Percentiles rank a stretch among this genome's conserved stretches.
phyloP scores from a whole-genome alignment of 2,329 filamentous ascomycete species.

The Sordariomycetes sp. region DNA sequence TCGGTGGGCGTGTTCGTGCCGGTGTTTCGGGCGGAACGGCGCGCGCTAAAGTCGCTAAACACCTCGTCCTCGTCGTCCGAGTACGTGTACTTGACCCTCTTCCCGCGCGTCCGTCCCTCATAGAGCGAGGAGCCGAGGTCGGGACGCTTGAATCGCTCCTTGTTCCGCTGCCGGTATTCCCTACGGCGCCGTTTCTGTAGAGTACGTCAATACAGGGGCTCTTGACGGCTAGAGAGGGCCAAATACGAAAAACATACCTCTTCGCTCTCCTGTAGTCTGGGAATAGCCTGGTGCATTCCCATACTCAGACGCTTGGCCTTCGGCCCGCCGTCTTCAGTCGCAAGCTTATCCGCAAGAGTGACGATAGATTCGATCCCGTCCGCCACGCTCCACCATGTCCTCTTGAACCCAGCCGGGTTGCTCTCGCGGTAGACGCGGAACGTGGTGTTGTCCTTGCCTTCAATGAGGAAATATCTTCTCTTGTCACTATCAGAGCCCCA shows the following conservation, averaged over 20 bases:
- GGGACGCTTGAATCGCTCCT: conserved; percentile 77
- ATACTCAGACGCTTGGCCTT: conserved; percentile 69
- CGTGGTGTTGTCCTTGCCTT: conserved; percentile 86
- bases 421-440: conserved; percentile 93
- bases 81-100: conserved; percentile 93
- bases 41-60: conserved; percentile 39
- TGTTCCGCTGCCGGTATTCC: conserved; percentile 79
- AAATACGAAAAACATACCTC: conserved; percentile 47
- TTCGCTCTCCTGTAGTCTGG: conserved; percentile 86
- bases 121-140: conserved; percentile 89
- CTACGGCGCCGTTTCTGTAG: conserved; percentile 78
- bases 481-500: conserved; percentile 89
- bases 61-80: conserved; percentile 77
- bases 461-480: conserved; percentile 85
- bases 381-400: conserved; percentile 88
- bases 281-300: conserved; percentile 69
- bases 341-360: conserved; percentile 63
- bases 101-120: conserved; percentile 90
- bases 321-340: conserved; percentile 65
- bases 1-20: conserved; percentile 65
- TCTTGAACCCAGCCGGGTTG: conserved; percentile 64
- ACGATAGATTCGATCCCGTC: conserved; percentile 81
- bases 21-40: conserved; percentile 67
- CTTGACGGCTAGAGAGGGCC: neutral
- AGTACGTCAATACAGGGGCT: conserved; percentile 9